Base-by-base conservation (phyloP, 805 yeast genomes). In the Cephaloascus albidus region DNA sequence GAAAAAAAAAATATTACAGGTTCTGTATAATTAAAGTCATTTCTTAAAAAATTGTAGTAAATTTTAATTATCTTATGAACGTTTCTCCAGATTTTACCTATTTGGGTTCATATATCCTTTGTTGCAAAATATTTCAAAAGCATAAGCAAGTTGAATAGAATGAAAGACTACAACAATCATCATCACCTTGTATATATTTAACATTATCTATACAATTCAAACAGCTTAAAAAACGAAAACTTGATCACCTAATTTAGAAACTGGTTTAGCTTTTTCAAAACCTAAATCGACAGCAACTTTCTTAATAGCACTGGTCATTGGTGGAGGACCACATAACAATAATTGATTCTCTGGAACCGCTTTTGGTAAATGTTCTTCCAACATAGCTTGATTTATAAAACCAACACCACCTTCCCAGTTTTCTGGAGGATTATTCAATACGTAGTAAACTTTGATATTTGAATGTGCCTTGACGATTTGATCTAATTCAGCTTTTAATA, bases 291-390 rank as follows among this genome's bases (percentile, higher is more conserved):
- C 65, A 33, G 90, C 85, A 40, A 81, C 83, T 65, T 78, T 85
- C 70, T 87, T 89, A 58, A 85, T 73, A 43, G 89, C 82, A 43
- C 85, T 73, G 36, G 82, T 78, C 96, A 89, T 85, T 45, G 90
- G 88, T 44, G 95, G 94, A 36, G 97, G 97, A 35, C 96, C 97
- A 65, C 97, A 89, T 41, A 89, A 62, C 54, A 90, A 75, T 49
- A 90, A 68, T 68, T 83, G 84, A 43, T 76, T 65, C 48, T 78
- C 79, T 33, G 62, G 68, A 33, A 77, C 53, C 20, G 86, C 67
- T 40, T 69, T 66, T 35, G 94, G 89, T 51, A 84, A 69, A 52
- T 73, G 67, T 38, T 68, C 64, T 50, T 72, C 70, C 61, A 89
- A 66, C 48, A 85, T 66, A 36, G 85, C 95, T 37, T 77, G 73